A percentile compares a stretch with the other conserved stretches of the same genome.
Conservation (phyloP, 2,329 filamentous ascomycete species). For the Sporothrix protearum region DNA sequence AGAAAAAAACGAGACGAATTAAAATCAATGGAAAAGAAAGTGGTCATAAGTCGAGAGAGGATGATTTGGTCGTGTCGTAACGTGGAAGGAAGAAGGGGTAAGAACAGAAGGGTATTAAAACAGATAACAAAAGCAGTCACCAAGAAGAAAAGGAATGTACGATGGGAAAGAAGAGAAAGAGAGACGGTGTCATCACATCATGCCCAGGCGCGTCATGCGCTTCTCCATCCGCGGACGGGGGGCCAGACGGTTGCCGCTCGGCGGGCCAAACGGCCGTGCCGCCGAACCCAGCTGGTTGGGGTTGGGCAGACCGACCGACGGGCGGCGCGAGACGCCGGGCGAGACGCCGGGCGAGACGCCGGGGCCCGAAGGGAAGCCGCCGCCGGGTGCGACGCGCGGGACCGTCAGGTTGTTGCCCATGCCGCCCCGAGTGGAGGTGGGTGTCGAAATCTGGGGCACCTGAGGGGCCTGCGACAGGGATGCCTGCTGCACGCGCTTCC, state of each 20-base stretch:
- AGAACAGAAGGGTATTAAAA: constrained; percentile 2
- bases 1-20: neutral
- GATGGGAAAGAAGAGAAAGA: neutral
- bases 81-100: neutral
- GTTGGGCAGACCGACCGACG: constrained; percentile 21
- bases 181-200: constrained; percentile 52
- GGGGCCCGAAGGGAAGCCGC: constrained; percentile 21
- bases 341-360: no score
- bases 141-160: neutral
- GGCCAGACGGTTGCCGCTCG: constrained; percentile 36
- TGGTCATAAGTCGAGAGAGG: neutral
- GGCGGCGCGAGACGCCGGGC: constrained; percentile 12
- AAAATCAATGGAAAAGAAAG: neutral
- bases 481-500: constrained; percentile 45
- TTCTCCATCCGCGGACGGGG: constrained; percentile 51
- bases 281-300: constrained; percentile 16
- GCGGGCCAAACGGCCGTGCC: constrained; percentile 35
- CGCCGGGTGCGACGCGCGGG: constrained; percentile 14
- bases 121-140: constrained; percentile 15
- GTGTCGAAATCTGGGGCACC: neutral
- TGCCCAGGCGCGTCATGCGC: constrained; percentile 58
- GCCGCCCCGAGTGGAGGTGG: neutral
- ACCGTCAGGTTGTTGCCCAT: constrained; percentile 14
- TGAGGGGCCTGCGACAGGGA: neutral
- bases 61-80: constrained; percentile 3